A percentile compares a stretch with the other conserved stretches of the same genome.
Evolutionary conservation across 2,329 filamentous ascomycete genomes (phyloP).

Genomic region (Microsporum audouinii): DNA sequence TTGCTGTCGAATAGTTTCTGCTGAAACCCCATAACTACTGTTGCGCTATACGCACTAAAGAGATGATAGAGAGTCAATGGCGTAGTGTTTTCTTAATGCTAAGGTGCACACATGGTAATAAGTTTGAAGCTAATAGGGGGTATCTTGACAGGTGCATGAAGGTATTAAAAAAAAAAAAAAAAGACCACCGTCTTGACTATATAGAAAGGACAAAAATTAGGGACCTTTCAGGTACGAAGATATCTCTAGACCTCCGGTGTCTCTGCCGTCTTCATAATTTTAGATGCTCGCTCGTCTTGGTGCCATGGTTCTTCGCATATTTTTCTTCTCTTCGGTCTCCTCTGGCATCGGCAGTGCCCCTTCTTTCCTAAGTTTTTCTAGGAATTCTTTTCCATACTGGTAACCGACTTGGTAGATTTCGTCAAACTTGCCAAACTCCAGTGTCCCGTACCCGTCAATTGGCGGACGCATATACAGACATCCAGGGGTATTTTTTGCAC

Average conservation of each 20-base stretch:
- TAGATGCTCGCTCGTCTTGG: constrained; percentile 67
- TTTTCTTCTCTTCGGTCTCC: constrained; percentile 66
- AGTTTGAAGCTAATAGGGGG: too few relatives aligned
- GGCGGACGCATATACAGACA: constrained; percentile 96
- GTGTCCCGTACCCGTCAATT: constrained; percentile 81
- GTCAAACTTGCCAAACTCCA: constrained; percentile 96
- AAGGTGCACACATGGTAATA: too few relatives aligned
- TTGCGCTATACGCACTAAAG: too few relatives aligned
- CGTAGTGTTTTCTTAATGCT: too few relatives aligned
- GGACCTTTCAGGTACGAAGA: background rate
- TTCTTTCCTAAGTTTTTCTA: constrained; percentile 64
- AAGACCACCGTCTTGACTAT: background rate
- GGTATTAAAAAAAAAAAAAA: background rate
- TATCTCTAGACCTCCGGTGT: background rate
- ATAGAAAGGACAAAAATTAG: background rate
- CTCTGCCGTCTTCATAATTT: background rate
- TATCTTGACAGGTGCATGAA: too few relatives aligned
- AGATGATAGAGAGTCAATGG: too few relatives aligned
- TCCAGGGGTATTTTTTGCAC: constrained; percentile 79
- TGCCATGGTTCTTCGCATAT: constrained; percentile 65
- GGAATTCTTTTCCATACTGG: constrained; percentile 67
- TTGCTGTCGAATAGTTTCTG: background rate
- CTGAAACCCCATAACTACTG: too few relatives aligned
- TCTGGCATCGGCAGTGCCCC: constrained; percentile 61
- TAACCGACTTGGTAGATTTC: constrained; percentile 91